Evolutionary conservation across 495 filamentous ascomycete genomes (phyloP).

Genomic region (Hypoxylon subgilvum): DNA sequence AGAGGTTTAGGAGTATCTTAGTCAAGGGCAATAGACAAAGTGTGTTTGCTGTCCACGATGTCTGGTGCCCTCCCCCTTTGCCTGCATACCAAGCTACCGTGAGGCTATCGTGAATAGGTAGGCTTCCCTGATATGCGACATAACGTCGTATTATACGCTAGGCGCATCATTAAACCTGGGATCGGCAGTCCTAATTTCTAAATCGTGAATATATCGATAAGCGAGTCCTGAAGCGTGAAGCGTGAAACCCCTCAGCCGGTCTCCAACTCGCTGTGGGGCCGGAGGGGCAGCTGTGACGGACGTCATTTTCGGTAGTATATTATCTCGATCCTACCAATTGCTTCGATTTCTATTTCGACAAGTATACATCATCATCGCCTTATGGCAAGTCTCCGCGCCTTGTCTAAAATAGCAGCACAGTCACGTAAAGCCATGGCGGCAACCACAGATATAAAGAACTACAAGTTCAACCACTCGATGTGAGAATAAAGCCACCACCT

Average conservation of each 20-base stretch:
- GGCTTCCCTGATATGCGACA: too few relatives aligned
- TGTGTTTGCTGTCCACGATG: neutral
- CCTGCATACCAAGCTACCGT: neutral
- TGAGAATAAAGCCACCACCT: constrained; percentile 53
- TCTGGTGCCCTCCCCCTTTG: neutral
- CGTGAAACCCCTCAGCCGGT: neutral
- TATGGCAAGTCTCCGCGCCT: constrained; percentile 21
- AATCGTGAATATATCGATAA: too few relatives aligned
- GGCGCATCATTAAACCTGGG: too few relatives aligned
- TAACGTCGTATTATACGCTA: too few relatives aligned
- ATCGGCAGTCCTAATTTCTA: too few relatives aligned
- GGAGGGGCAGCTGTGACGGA: constrained; percentile 26
- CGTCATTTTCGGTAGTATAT: constrained; percentile 22
- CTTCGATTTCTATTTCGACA: neutral
- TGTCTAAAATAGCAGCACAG: constrained; percentile 14
- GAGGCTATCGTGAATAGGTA: too few relatives aligned
- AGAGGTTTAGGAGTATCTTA: neutral
- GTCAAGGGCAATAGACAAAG: neutral
- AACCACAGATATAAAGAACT: constrained; percentile 74
- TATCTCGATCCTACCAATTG: neutral
- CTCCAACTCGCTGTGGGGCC: constrained; percentile 4
- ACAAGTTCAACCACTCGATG: constrained; percentile 86
- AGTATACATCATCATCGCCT: neutral
- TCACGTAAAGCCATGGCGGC: constrained; percentile 64
- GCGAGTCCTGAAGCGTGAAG: too few relatives aligned